A percentile compares a stretch with the other conserved stretches of the same genome.
Conservation (phyloP, 2,329 filamentous ascomycete species). For the Apiospora phragmitis region DNA sequence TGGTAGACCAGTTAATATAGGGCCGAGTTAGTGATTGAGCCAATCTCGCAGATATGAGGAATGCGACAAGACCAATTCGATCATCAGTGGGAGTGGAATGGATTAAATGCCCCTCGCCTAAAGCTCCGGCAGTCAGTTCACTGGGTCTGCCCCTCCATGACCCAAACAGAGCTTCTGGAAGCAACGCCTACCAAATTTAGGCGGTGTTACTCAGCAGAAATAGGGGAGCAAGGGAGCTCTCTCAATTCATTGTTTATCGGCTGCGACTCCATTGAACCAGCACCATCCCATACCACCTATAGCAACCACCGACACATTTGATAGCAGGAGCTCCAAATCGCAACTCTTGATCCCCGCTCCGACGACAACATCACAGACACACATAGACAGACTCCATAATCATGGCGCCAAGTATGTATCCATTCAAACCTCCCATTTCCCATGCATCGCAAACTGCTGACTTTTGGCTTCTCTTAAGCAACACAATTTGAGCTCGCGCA, state of each 20-base stretch:
- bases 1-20: not conserved
- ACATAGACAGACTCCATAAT: not conserved
- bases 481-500: constrained; percentile 81
- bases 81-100: constrained; percentile 8
- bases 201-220: constrained; percentile 21
- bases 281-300: not conserved
- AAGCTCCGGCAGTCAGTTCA: not conserved
- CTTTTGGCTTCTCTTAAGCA: constrained; percentile 41
- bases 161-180: constrained; percentile 17
- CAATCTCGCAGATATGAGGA: not conserved
- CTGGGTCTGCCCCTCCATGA: constrained; percentile 13
- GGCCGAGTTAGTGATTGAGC: not conserved
- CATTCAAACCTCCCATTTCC: not conserved
- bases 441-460: not conserved
- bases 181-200: constrained; percentile 20
- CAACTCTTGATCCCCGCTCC: not conserved
- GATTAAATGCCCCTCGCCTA: constrained; percentile 28
- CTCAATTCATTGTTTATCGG: constrained; percentile 17
- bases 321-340: not conserved
- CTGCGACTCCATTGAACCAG: not conserved
- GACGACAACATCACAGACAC: not conserved
- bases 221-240: constrained; percentile 12
- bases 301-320: not conserved
- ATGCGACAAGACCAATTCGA: not conserved
- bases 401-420: constrained; percentile 28